Conservation (phyloP, 2,329 filamentous ascomycete genomes). For the Pseudodiploospora longispora region DNA sequence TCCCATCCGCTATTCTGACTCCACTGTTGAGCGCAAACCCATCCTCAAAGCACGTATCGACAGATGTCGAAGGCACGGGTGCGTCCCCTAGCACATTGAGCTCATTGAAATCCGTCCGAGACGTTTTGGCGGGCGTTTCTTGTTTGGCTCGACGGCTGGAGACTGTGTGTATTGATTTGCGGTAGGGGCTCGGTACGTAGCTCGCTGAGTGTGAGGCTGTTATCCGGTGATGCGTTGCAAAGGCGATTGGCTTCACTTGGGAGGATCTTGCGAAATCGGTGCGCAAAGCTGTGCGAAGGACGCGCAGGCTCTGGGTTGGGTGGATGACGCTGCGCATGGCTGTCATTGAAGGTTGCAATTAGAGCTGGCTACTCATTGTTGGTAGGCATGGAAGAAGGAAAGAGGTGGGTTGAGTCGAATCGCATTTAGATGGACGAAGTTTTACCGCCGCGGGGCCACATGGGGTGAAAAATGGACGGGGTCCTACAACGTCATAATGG, state of each 20-base stretch:
- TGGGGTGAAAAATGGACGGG: too few relatives aligned
- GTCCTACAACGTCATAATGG: too few relatives aligned
- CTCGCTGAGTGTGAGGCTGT: not conserved
- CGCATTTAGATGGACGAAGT: too few relatives aligned
- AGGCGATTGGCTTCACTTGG: not conserved
- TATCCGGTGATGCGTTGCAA: not conserved
- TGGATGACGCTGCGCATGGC: conserved; percentile 14
- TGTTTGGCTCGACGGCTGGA: conserved; percentile 10
- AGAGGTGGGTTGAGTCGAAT: not conserved
- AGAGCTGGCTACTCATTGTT: too few relatives aligned
- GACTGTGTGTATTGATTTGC: conserved; percentile 10
- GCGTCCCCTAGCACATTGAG: conserved; percentile 73
- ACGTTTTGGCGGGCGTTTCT: conserved; percentile 22
- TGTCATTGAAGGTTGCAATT: not conserved
- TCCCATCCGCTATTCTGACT: conserved; percentile 57
- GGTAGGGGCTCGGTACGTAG: not conserved
- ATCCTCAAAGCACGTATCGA: conserved; percentile 73
- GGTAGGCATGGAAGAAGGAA: not conserved
- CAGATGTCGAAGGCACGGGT: conserved; percentile 68
- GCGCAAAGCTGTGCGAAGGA: conserved; percentile 12
- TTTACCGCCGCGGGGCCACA: too few relatives aligned
- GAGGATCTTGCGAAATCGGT: not conserved
- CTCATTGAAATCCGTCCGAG: conserved; percentile 56
- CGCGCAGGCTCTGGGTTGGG: conserved; percentile 13
- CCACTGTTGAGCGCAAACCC: conserved; percentile 87